These are phyloP conservation scores for Fusarium sp. DNA, from an alignment of 2,329 filamentous ascomycete species.

Conservation along the genomic window DNA sequence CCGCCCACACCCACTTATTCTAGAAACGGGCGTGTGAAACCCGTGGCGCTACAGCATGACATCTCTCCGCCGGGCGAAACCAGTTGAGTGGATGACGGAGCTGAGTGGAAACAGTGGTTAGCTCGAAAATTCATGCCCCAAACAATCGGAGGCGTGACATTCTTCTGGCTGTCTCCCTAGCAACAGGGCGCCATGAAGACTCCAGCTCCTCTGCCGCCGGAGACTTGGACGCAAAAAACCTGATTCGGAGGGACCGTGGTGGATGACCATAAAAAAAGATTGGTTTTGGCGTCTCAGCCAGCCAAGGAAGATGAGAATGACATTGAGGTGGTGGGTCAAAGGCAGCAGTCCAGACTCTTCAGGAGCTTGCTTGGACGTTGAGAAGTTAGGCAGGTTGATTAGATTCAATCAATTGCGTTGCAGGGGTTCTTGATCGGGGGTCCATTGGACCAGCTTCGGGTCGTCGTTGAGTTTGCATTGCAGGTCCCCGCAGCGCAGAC, in stretches of 20 bases:
- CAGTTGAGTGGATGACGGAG: conserved; percentile 7
- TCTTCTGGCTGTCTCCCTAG: conserved; percentile 34
- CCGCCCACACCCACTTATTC: conserved; percentile 17
- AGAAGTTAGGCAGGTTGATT: conserved; percentile 7
- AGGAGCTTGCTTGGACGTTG: conserved; percentile 14
- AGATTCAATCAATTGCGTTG: conserved; percentile 9
- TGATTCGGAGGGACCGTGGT: conserved; percentile 22
- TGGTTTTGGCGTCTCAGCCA: conserved; percentile 23
- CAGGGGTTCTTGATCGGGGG: conserved; percentile 27
- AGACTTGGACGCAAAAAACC: conserved; percentile 20
- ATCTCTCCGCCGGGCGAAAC: conserved; percentile 29
- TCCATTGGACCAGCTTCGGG: conserved; percentile 20
- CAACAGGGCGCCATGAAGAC: conserved; percentile 29
- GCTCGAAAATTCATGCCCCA: conserved; percentile 15
- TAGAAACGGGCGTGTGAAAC: conserved; percentile 31
- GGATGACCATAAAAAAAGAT: conserved; percentile 8
- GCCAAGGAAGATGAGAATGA: conserved; percentile 24
- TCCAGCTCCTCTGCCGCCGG: conserved; percentile 9
- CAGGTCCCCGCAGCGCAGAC: conserved; percentile 11
- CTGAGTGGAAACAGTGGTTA: conserved; percentile 10
- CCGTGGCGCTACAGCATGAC: conserved; percentile 18
- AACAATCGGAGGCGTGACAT: conserved; percentile 25
- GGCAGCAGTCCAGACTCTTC: conserved; percentile 15
- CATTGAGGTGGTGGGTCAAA: conserved; percentile 23
- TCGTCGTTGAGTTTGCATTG: conserved; percentile 24